Percentiles rank a stretch among this genome's conserved stretches.
Conservation (phyloP, 495 filamentous ascomycete species). For the Durotheca rogersii region DNA sequence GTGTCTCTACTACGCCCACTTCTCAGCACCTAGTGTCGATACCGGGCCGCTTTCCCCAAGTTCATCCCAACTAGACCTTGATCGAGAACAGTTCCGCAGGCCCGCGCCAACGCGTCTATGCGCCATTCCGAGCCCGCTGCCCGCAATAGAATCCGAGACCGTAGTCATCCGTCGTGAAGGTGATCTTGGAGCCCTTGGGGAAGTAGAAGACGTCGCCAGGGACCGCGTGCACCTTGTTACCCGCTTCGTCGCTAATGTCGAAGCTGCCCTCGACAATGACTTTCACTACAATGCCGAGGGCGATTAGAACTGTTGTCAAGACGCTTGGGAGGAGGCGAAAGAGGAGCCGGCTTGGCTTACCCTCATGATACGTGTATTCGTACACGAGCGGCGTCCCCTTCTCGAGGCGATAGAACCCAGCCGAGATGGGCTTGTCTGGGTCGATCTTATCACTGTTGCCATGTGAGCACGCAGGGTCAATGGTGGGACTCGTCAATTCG, state of each 20-base stretch:
- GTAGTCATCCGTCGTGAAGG: slow-evolving; percentile 69
- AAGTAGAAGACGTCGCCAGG: slow-evolving; percentile 77
- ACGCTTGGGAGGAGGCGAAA: not conserved
- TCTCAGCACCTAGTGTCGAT: no score
- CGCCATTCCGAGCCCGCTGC: slow-evolving; percentile 33
- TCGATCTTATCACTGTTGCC: slow-evolving; percentile 55
- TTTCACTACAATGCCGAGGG: slow-evolving; percentile 44
- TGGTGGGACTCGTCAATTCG: slow-evolving; percentile 2
- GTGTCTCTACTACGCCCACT: no score
- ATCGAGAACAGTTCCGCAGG: no score
- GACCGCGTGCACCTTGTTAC: slow-evolving; percentile 64
- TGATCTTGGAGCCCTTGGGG: slow-evolving; percentile 74
- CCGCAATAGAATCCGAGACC: slow-evolving; percentile 69
- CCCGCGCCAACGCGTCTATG: slow-evolving; percentile 8
- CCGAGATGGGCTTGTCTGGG: slow-evolving; percentile 63
- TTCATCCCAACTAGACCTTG: no score
- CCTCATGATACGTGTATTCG: slow-evolving; percentile 75
- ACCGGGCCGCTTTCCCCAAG: no score
- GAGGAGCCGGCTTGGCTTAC: slow-evolving; percentile 34
- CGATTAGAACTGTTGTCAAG: not conserved
- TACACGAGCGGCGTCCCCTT: slow-evolving; percentile 74
- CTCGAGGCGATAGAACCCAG: slow-evolving; percentile 73
- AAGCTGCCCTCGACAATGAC: slow-evolving; percentile 78
- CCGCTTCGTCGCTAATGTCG: slow-evolving; percentile 67
- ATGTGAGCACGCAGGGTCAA: slow-evolving; percentile 12